phyloP scores from a whole-genome alignment of 345 rosid species.

The Citrus hindsii region DNA sequence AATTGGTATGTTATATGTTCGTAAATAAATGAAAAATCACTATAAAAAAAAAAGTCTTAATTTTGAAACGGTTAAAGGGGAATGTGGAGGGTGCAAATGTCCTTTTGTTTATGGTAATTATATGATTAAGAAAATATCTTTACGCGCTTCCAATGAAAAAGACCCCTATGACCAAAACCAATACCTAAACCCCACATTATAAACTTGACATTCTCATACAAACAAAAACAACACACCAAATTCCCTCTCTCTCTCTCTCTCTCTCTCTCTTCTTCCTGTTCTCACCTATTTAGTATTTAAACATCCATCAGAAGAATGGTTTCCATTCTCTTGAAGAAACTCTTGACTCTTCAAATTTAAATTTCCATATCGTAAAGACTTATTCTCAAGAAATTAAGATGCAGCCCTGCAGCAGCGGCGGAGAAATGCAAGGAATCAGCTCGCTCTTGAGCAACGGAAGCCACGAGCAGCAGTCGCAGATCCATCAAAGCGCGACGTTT shows the following conservation, averaged over 20 bases:
- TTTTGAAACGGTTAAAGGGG: too few relatives aligned
- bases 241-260: background rate
- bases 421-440: slow-evolving; percentile 44
- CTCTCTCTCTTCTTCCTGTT: background rate
- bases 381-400: background rate
- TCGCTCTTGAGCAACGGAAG: slow-evolving; percentile 14
- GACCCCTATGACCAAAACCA: background rate
- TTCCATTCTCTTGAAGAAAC: background rate
- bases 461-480: slow-evolving; percentile 14
- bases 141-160: background rate
- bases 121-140: background rate
- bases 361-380: background rate
- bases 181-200: background rate
- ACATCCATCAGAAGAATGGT: background rate
- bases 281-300: background rate
- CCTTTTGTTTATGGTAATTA: too few relatives aligned
- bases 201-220: background rate
- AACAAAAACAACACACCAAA: background rate
- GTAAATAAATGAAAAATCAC: too few relatives aligned
- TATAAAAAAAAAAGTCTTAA: too few relatives aligned
- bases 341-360: background rate
- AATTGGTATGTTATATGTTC: too few relatives aligned
- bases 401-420: slow-evolving; percentile 41
- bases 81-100: too few relatives aligned
- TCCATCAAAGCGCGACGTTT: slow-evolving; percentile 31